Percentiles rank a stretch among this genome's conserved stretches.
Conservation (phyloP, 441 rosid genomes). For the Monsonia emarginata region DNA sequence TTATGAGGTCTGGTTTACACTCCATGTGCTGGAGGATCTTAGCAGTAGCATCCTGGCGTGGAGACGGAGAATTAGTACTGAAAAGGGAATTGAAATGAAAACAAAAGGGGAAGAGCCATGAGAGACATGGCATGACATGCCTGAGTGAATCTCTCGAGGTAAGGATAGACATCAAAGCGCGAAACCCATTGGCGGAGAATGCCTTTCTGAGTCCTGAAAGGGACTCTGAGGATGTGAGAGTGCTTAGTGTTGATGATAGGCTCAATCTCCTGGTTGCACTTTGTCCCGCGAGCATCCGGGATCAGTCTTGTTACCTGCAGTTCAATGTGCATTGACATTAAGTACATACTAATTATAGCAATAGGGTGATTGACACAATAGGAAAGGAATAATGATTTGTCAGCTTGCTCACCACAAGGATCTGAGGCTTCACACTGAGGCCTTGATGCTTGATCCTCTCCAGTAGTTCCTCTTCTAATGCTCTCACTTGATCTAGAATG, state of each 20-base stretch:
- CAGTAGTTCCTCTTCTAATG: conserved; percentile 81
- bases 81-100: no score
- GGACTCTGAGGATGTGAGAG: conserved; percentile 73
- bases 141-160: conserved; percentile 75
- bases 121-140: no score
- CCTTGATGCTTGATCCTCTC: conserved; percentile 77
- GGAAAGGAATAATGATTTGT: not conserved
- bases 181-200: conserved; percentile 89
- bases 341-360: not conserved
- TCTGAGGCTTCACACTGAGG: conserved; percentile 62
- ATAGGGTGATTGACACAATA: not conserved
- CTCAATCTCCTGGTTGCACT: conserved; percentile 82
- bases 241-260: conserved; percentile 85
- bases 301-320: conserved; percentile 75
- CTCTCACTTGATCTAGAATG: conserved; percentile 94
- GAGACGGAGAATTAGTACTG: no score
- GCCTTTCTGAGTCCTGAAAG: conserved; percentile 82
- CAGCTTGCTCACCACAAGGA: conserved; percentile 56
- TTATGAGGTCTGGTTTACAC: conserved; percentile 76
- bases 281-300: conserved; percentile 86
- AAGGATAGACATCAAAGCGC: conserved; percentile 95
- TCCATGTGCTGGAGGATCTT: conserved; percentile 73
- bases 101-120: no score
- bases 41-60: conserved; percentile 58
- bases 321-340: no score